Conservation (phyloP, 192 early-diverging fungal species). For the Chytriomyces hyalinus region DNA sequence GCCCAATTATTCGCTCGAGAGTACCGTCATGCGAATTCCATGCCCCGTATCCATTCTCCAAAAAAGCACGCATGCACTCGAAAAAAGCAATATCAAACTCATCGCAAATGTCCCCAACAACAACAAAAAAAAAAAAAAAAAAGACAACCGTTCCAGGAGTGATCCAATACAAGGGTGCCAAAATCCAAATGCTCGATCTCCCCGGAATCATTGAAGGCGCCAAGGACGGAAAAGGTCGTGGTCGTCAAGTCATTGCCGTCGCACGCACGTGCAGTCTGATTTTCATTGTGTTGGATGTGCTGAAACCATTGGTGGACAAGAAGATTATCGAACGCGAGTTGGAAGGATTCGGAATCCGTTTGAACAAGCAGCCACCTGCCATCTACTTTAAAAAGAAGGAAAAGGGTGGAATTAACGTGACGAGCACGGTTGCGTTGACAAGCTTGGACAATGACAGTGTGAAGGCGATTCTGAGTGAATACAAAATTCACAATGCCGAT, state of each 20-base stretch:
- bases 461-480: slow-evolving; percentile 93
- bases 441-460: slow-evolving; percentile 87
- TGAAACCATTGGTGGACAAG: slow-evolving; percentile 96
- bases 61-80: no score
- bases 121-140: background rate
- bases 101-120: no score
- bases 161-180: slow-evolving; percentile 94
- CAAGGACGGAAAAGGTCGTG: slow-evolving; percentile 99
- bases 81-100: no score
- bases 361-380: slow-evolving; percentile 96
- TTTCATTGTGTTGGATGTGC: slow-evolving; percentile 94
- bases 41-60: no score
- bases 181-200: slow-evolving; percentile 98
- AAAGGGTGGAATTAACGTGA: slow-evolving; percentile 96
- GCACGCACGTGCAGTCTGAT: slow-evolving; percentile 97
- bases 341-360: slow-evolving; percentile 95
- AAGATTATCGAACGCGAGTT: slow-evolving; percentile 94
- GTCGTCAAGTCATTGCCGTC: slow-evolving; percentile 95
- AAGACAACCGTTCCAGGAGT: slow-evolving; percentile 88
- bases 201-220: slow-evolving; percentile 98
- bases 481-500: slow-evolving; percentile 97
- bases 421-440: slow-evolving; percentile 88
- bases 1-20: no score
- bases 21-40: no score
- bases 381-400: slow-evolving; percentile 98